phyloP scores from a whole-genome alignment of 1,284 basidiomycete genomes.

The Peniophora sp. region DNA sequence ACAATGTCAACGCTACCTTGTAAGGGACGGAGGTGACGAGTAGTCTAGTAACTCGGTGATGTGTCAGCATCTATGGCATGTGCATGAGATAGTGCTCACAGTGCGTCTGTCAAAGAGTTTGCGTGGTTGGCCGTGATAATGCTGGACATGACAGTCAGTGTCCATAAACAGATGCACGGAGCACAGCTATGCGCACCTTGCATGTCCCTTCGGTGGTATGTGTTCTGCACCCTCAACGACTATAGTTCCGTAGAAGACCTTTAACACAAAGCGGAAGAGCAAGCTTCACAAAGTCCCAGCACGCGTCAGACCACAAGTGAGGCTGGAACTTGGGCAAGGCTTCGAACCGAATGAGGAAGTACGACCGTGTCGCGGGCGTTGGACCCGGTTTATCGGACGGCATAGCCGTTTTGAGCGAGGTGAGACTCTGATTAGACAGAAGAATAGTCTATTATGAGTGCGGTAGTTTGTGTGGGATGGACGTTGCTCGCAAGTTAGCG shows the following conservation, averaged over 20 bases:
- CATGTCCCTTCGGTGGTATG: constrained; percentile 62
- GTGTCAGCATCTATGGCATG: neutral
- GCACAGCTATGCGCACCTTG: constrained; percentile 46
- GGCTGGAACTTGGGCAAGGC: neutral
- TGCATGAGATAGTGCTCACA: constrained; percentile 44
- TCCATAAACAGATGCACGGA: too few species aligned
- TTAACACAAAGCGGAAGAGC: constrained; percentile 72
- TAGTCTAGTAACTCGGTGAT: too few species aligned
- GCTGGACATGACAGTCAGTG: constrained; percentile 20
- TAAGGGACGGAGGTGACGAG: constrained; percentile 65
- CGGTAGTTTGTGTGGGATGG: too few species aligned
- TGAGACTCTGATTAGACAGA: too few species aligned
- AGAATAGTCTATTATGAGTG: too few species aligned
- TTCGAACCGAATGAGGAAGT: constrained; percentile 51
- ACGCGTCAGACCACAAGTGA: neutral
- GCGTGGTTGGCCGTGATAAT: constrained; percentile 76
- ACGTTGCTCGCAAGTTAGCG: too few species aligned
- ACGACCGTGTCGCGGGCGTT: constrained; percentile 39
- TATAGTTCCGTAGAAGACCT: constrained; percentile 83
- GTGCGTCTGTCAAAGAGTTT: constrained; percentile 79
- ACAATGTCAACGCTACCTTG: constrained; percentile 29
- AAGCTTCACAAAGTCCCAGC: constrained; percentile 31
- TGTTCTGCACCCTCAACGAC: constrained; percentile 74
- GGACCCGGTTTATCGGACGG: neutral
- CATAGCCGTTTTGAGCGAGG: too few species aligned